phyloP scores from a whole-genome alignment of 139 green algal genomes.

The Chlorella sp. region DNA sequence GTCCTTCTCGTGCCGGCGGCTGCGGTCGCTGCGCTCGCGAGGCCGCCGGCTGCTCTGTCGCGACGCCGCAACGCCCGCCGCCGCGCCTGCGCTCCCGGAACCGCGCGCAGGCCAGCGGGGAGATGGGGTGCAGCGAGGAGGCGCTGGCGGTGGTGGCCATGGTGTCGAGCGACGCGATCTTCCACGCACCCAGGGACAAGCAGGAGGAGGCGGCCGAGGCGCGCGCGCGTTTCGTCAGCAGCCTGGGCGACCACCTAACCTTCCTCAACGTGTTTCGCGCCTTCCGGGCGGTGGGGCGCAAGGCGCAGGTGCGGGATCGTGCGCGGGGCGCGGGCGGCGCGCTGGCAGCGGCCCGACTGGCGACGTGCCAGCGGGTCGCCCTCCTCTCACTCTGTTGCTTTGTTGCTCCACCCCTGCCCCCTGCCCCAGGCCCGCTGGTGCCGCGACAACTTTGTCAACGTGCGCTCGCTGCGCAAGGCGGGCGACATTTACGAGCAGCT shows the following conservation, averaged over 20 bases:
- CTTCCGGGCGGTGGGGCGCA: conserved; percentile 46
- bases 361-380: no score
- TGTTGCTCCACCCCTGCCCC: neutral
- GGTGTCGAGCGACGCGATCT: conserved; percentile 75
- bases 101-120: conserved; percentile 34
- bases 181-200: conserved; percentile 54
- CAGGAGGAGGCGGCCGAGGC: conserved; percentile 64
- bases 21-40: neutral
- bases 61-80: no score
- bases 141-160: conserved; percentile 79
- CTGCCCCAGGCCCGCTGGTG: conserved; percentile 37
- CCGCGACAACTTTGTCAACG: conserved; percentile 47
- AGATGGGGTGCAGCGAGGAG: conserved; percentile 72
- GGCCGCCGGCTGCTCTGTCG: neutral
- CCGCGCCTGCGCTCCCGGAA: neutral
- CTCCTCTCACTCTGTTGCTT: no score
- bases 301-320: conserved; percentile 16
- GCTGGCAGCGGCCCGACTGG: no score
- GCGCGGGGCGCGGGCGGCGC: no score
- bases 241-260: conserved; percentile 82
- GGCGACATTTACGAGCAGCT: conserved; percentile 75
- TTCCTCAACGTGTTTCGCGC: conserved; percentile 67
- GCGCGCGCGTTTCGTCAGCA: conserved; percentile 60
- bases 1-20: no score
- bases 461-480: conserved; percentile 69